Evolutionary conservation across 345 rosid species (phyloP).

Genomic region (Linum usitatissimum): DNA sequence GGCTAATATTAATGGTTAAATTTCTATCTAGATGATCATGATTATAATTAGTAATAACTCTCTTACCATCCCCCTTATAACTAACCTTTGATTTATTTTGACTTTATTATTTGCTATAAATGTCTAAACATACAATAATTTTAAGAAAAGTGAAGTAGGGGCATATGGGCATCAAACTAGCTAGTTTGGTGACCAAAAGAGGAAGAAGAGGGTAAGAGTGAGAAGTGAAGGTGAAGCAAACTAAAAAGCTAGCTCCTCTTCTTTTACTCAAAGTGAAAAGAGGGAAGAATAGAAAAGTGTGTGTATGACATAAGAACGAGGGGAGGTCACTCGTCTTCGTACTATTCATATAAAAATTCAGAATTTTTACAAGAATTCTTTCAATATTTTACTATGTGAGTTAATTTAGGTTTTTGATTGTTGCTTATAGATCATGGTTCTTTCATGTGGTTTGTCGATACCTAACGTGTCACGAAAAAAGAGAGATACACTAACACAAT

Average conservation of each 20-base stretch:
- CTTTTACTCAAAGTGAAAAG: too few relatives aligned
- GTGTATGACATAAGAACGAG: too few relatives aligned
- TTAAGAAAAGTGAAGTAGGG: not conserved
- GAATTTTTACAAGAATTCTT: too few relatives aligned
- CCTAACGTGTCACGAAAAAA: too few relatives aligned
- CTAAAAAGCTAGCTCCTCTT: not conserved
- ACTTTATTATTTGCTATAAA: not conserved
- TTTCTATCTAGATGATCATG: not conserved
- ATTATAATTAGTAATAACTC: not conserved
- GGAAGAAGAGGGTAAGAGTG: not conserved
- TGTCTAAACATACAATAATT: not conserved
- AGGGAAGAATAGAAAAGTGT: too few relatives aligned
- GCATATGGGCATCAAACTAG: not conserved
- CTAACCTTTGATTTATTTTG: not conserved
- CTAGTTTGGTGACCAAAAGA: not conserved
- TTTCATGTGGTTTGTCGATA: too few relatives aligned
- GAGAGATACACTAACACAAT: too few relatives aligned
- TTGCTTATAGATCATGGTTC: too few relatives aligned
- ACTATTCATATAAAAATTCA: too few relatives aligned
- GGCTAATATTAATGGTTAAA: not conserved
- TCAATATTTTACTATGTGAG: too few relatives aligned
- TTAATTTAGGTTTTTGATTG: too few relatives aligned
- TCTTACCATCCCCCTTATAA: not conserved
- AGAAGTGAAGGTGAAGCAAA: not conserved
- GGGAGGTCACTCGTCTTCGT: too few relatives aligned